Base-by-base conservation (phyloP, 768 basidiomycete genomes). In the Suillus cothurnatus region DNA sequence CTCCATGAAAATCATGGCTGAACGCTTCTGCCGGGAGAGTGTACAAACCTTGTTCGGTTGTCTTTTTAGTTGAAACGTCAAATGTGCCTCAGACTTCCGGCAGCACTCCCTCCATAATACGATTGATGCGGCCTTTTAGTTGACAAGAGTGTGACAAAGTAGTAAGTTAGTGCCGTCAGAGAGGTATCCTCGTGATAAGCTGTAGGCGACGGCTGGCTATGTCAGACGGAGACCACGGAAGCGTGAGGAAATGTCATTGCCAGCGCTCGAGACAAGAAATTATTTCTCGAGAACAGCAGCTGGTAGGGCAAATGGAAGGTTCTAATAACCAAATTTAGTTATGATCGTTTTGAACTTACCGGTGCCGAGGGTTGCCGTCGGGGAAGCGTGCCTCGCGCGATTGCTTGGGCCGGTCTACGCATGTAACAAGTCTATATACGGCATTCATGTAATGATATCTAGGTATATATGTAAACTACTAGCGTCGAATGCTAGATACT, bases 341-440 rank as follows among this genome's bases (percentile, higher is more conserved):
- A 73, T 76, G 71, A 76, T 76, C 78, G 70, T 71, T 70, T 59
- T 23, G 73, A 81, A 83, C 81, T 79, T 80, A 80, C 81, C 82
- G 82, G 77, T 78, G 82, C 76, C 77, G 74, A 76, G 77, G 76
- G 74, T 71, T 70, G 69, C 70, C 72, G 69, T 70, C 70, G 74
- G 71, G 67, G 69, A 68, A 58, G 62, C 66, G 74, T 72, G 72
- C 74, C 73, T 73, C 74, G 68, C 64, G 69, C 70, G 61, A 63
- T 67, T 79, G 72, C 58, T 78, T 79, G 79, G 67, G 79, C 77
- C 78, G 78, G 76, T 77, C 75, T 78, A 78, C 79, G 78, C 80
- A 76, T 82, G 80, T 79, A 80, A 76, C 75, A 71, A 32, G 56
- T 63, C 81, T 76, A 75, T 67, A 78, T 79, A 76, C 70, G 81